A percentile compares a stretch with the other conserved stretches of the same genome.
Evolutionary conservation across 306 rosid species (phyloP).

Genomic region (Quercus parvula): DNA sequence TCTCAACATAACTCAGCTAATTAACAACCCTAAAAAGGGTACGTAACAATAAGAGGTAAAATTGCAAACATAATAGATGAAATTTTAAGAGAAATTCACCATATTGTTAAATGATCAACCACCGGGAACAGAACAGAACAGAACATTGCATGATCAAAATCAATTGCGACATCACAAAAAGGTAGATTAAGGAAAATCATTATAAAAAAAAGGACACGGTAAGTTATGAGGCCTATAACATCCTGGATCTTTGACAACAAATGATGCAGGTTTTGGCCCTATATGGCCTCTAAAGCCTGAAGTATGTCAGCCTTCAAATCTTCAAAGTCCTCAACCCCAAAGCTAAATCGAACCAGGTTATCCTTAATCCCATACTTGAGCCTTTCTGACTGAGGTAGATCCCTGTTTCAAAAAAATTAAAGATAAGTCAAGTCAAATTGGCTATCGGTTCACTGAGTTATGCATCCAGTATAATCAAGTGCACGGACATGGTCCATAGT

Average conservation of each 20-base stretch:
- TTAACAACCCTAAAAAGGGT: not conserved
- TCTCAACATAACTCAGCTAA: too few species aligned
- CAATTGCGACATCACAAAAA: conserved; percentile 20
- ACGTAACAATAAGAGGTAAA: not conserved
- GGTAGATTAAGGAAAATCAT: not conserved
- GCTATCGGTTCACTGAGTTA: not conserved
- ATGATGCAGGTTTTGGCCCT: conserved; percentile 5
- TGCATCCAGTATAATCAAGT: not conserved
- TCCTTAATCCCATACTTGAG: conserved; percentile 72
- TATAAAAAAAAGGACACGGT: not conserved
- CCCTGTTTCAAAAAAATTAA: conserved; percentile 51
- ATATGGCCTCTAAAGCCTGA: conserved; percentile 65
- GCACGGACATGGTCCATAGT: not conserved
- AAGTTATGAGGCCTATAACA: conserved; percentile 20
- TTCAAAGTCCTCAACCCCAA: conserved; percentile 78
- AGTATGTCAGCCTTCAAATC: conserved; percentile 67
- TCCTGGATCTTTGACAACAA: not conserved
- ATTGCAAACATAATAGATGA: not conserved
- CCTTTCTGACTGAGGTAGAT: conserved; percentile 67
- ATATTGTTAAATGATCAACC: not conserved
- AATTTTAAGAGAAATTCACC: not conserved
- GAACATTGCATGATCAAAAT: conserved; percentile 27
- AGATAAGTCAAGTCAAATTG: not conserved
- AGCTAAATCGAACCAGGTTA: conserved; percentile 94
- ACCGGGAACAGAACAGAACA: not conserved